Conservation (phyloP, 495 filamentous ascomycete genomes). For the Penicillium paradoxum region DNA sequence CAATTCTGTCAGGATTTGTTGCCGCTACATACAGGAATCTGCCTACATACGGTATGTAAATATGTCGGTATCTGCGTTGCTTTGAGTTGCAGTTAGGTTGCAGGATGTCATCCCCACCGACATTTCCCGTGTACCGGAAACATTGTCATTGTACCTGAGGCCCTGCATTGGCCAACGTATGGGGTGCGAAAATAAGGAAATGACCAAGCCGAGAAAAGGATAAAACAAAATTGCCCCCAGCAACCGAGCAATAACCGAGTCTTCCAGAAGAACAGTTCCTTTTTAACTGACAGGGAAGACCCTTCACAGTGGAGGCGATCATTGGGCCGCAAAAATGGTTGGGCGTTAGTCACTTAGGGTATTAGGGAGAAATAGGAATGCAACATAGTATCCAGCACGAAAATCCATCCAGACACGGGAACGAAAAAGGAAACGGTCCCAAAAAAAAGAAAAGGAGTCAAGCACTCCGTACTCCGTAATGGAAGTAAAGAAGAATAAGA, state of each 20-base stretch:
- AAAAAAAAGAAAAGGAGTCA: not conserved
- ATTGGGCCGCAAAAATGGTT: slow-evolving; percentile 26
- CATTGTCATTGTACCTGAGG: slow-evolving; percentile 15
- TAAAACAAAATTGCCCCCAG: not conserved
- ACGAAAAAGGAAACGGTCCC: not conserved
- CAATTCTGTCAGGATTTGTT: slow-evolving; percentile 3
- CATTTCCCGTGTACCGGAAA: slow-evolving; percentile 18
- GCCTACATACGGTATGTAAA: not conserved
- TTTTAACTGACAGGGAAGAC: slow-evolving; percentile 2
- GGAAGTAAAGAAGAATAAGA: slow-evolving; percentile 6
- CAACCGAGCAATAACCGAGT: not conserved
- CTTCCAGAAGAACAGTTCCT: not conserved
- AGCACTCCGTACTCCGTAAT: not conserved
- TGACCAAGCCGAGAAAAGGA: not conserved
- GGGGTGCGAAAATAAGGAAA: not conserved
- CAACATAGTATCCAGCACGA: not conserved
- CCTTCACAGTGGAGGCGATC: slow-evolving; percentile 17
- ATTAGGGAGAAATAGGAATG: slow-evolving; percentile 3
- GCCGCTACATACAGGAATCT: not conserved
- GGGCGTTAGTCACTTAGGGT: slow-evolving; percentile 8
- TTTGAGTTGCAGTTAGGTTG: not conserved
- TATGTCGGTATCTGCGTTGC: not conserved
- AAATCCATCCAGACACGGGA: not conserved
- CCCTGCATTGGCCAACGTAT: not conserved
- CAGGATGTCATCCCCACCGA: slow-evolving; percentile 25